Conservation (phyloP, 345 rosid species). For the Hibiscus tridactylites region DNA sequence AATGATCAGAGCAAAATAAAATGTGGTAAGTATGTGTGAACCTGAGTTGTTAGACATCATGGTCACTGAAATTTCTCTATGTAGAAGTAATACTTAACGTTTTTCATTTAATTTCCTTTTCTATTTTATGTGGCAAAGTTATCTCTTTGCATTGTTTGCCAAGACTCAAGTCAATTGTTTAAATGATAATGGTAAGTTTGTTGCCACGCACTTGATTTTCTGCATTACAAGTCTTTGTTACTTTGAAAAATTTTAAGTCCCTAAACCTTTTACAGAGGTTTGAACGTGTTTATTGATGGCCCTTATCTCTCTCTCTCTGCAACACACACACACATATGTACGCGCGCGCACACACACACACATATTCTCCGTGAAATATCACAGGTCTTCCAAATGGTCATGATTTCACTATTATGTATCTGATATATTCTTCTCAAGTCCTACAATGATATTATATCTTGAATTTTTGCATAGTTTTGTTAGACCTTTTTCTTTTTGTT, state of each 20-base stretch:
- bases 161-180: not conserved
- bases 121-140: not conserved
- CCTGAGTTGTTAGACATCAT: not conserved
- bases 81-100: not conserved
- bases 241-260: not conserved
- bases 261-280: not conserved
- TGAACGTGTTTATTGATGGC: too few species aligned
- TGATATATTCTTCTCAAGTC: not conserved
- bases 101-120: not conserved
- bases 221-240: not conserved
- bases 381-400: not conserved
- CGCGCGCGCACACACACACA: too few species aligned
- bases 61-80: not conserved
- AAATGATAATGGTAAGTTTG: not conserved
- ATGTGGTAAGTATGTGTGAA: constrained; percentile 58
- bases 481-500: not conserved
- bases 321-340: not conserved
- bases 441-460: not conserved
- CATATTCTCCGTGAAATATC: not conserved
- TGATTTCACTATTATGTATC: not conserved
- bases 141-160: not conserved
- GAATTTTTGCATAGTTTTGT: not conserved
- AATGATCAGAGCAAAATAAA: constrained; percentile 85
- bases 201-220: not conserved
- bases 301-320: not conserved